phyloP scores from a whole-genome alignment of 805 yeast genomes.

The Metschnikowia gruessii region DNA sequence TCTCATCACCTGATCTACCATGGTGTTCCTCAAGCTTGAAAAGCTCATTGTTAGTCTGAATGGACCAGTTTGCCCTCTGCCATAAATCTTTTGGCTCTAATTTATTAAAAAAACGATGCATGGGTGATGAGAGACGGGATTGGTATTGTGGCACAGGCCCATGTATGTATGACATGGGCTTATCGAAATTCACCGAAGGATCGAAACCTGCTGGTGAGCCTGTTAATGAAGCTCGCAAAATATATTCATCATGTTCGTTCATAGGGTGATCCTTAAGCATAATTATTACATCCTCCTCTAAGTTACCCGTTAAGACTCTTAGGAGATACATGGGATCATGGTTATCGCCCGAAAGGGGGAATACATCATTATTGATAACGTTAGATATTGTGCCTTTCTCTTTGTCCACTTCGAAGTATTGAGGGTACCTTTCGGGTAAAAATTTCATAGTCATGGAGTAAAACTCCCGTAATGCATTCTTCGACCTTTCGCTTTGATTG shows the following conservation, averaged over 20 bases:
- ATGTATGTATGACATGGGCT: slow-evolving; percentile 60
- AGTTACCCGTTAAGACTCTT: slow-evolving; percentile 30
- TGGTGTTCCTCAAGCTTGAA: slow-evolving; percentile 47
- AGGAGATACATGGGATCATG: slow-evolving; percentile 24
- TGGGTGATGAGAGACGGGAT: slow-evolving; percentile 52
- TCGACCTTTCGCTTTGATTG: slow-evolving; percentile 21
- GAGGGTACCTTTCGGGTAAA: slow-evolving; percentile 50
- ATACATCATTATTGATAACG: slow-evolving; percentile 37
- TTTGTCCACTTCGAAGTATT: slow-evolving; percentile 39
- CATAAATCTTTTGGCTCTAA: slow-evolving; percentile 53
- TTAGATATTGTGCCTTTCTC: slow-evolving; percentile 30
- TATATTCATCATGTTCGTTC: slow-evolving; percentile 52
- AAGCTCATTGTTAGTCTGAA: slow-evolving; percentile 58
- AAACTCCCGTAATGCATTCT: slow-evolving; percentile 46
- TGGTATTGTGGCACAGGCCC: slow-evolving; percentile 70
- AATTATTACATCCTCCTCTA: slow-evolving; percentile 65
- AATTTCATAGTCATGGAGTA: slow-evolving; percentile 44
- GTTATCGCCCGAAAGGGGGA: slow-evolving; percentile 28
- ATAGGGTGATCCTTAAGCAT: slow-evolving; percentile 41
- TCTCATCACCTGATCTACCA: slow-evolving; percentile 32
- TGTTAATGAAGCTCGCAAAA: slow-evolving; percentile 52
- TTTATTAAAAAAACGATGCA: slow-evolving; percentile 64
- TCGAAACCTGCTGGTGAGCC: slow-evolving; percentile 75
- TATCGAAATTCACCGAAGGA: slow-evolving; percentile 51
- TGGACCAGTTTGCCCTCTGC: slow-evolving; percentile 66